These are phyloP conservation scores for Schwanniomyces polymorphus DNA, from an alignment of 805 yeast species.

Conservation along the genomic window DNA sequence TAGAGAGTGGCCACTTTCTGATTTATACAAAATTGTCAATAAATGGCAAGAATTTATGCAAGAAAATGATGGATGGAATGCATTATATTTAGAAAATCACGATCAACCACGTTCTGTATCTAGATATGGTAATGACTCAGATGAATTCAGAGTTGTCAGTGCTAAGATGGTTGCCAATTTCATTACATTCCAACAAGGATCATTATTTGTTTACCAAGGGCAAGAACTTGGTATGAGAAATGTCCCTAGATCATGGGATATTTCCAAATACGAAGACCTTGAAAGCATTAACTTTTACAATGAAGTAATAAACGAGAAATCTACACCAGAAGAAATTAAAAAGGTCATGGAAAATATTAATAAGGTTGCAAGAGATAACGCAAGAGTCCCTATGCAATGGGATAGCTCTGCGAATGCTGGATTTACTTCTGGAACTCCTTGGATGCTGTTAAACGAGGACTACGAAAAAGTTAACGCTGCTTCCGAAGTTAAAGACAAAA, in stretches of 20 bases:
- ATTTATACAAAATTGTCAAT: slow-evolving; percentile 8
- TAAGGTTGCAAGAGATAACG: slow-evolving; percentile 1
- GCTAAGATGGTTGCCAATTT: slow-evolving; percentile 1
- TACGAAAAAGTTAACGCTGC: neutral
- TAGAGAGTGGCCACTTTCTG: slow-evolving; percentile 5
- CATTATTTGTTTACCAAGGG: neutral
- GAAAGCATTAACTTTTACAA: slow-evolving; percentile 1
- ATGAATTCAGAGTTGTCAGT: neutral
- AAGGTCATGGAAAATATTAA: neutral
- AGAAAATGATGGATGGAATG: slow-evolving; percentile 2
- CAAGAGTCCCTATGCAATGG: slow-evolving; percentile 1
- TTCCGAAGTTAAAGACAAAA: neutral
- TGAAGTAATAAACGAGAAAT: neutral
- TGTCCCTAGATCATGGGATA: slow-evolving; percentile 2
- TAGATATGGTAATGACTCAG: neutral
- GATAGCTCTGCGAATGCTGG: slow-evolving; percentile 2
- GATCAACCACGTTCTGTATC: slow-evolving; percentile 2
- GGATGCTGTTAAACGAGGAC: neutral
- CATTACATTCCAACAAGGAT: slow-evolving; percentile 1
- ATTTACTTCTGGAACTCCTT: neutral
- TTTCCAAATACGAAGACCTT: slow-evolving; percentile 1
- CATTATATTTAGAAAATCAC: slow-evolving; percentile 1
- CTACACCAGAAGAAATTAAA: neutral
- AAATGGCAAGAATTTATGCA: slow-evolving; percentile 10
- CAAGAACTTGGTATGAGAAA: neutral